Evolutionary conservation across 495 filamentous ascomycete genomes (phyloP).

Genomic region (Aspergillus homomorphus): DNA sequence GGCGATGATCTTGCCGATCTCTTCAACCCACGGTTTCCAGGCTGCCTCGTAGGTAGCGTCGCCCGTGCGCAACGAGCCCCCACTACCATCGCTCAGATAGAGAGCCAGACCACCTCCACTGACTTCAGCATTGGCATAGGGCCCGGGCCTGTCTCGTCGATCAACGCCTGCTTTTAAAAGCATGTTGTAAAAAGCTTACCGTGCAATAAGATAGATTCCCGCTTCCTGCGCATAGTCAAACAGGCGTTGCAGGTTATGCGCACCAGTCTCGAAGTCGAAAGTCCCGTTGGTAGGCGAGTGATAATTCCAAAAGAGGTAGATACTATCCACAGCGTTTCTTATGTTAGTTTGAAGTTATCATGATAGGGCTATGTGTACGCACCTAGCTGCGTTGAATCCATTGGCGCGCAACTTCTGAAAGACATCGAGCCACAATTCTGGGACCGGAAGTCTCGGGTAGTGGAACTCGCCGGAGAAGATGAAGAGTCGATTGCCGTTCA

Average conservation of each 20-base stretch:
- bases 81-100: conserved; percentile 55
- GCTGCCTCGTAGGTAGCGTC: conserved; percentile 37
- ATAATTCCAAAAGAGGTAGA: conserved; percentile 56
- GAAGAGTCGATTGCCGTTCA: conserved; percentile 55
- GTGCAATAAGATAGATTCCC: conserved; percentile 68
- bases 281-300: conserved; percentile 47
- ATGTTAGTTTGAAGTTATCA: conserved; percentile 5
- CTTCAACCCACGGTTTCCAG: conserved; percentile 7
- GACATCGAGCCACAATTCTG: conserved; percentile 59
- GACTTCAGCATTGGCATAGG: conserved; percentile 64
- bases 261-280: conserved; percentile 55
- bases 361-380: conserved; percentile 9
- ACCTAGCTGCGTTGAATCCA: conserved; percentile 52
- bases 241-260: conserved; percentile 50
- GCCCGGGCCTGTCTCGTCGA: conserved; percentile 41
- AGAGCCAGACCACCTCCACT: conserved; percentile 57
- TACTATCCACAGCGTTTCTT: conserved; percentile 27
- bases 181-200: conserved; percentile 12
- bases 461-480: conserved; percentile 60
- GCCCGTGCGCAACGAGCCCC: conserved; percentile 46
- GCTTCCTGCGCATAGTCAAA: conserved; percentile 56
- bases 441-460: conserved; percentile 55
- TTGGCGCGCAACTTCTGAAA: conserved; percentile 60
- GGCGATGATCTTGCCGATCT: conserved; percentile 47
- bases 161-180: neutral